Evolutionary conservation across 176 grass and related monocot genomes (phyloP).

Genomic region (Zizania latifolia): DNA sequence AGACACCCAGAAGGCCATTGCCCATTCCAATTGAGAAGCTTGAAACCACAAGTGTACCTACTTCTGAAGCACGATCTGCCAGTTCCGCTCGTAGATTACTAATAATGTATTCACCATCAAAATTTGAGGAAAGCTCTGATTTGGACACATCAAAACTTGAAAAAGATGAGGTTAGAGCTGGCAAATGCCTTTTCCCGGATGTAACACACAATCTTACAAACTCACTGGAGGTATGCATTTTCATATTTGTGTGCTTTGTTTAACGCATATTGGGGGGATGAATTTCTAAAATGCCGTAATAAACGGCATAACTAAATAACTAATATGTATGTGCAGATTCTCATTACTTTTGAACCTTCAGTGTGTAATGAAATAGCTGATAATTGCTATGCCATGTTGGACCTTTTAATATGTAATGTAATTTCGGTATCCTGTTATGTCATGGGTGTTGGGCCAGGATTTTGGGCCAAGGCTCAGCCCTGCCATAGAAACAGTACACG

Average conservation of each 20-base stretch:
- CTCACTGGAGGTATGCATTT: conserved; percentile 41
- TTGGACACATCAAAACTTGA: too few species aligned
- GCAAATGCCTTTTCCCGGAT: conserved; percentile 39
- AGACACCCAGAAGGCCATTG: conserved; percentile 68
- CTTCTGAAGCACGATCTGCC: conserved; percentile 49
- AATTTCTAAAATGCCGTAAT: neutral
- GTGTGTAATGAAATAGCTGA: neutral
- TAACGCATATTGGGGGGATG: neutral
- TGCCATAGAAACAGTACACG: too few species aligned
- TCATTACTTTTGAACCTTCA: neutral
- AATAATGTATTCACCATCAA: conserved; percentile 48
- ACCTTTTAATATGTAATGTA: too few species aligned
- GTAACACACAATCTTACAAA: conserved; percentile 9
- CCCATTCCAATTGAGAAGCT: conserved; percentile 52
- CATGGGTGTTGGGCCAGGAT: too few species aligned
- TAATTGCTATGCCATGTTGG: too few species aligned
- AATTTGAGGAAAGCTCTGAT: conserved; percentile 31
- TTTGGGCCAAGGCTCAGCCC: too few species aligned
- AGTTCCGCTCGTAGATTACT: conserved; percentile 77
- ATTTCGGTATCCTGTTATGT: too few species aligned
- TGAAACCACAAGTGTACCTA: conserved; percentile 26
- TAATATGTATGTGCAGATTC: neutral
- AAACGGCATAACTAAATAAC: neutral
- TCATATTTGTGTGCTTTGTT: neutral
- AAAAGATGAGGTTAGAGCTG: conserved; percentile 22